phyloP scores from a whole-genome alignment of 352 stramenopile species.

The Pythium angustatum region DNA sequence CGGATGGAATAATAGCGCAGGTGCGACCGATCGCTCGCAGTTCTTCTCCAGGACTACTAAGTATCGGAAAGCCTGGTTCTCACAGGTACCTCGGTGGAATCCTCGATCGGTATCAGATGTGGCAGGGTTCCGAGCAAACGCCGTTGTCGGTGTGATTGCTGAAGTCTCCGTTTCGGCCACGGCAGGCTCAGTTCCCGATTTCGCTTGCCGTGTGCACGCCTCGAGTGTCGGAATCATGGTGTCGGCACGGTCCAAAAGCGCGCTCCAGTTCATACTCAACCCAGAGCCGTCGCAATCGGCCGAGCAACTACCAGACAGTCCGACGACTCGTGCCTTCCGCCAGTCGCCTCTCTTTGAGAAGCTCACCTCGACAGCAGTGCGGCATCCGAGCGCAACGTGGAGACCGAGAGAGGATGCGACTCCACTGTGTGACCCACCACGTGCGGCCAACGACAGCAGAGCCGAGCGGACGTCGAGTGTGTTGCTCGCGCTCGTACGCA shows the following conservation, averaged over 20 bases:
- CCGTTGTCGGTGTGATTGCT: background rate
- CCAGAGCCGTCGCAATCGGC: background rate
- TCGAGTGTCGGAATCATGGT: background rate
- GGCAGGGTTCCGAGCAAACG: background rate
- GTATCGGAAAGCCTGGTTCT: too few species aligned
- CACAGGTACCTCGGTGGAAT: too few species aligned
- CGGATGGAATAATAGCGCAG: too few species aligned
- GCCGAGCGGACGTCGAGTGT: background rate
- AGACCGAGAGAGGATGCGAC: background rate
- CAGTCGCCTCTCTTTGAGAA: conserved; percentile 1
- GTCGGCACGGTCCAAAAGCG: conserved; percentile 2
- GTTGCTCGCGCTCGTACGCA: conserved; percentile 14
- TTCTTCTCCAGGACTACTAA: too few species aligned
- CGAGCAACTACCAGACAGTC: too few species aligned
- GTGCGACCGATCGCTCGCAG: too few species aligned
- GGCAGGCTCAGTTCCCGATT: conserved; percentile 6
- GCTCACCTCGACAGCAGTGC: conserved; percentile 1
- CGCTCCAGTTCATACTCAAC: conserved; percentile 20
- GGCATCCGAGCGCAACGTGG: background rate
- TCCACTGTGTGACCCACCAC: background rate
- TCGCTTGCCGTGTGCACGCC: background rate
- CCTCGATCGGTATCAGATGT: background rate
- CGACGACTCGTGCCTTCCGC: background rate
- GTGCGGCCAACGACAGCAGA: too few species aligned
- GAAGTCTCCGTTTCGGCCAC: too few species aligned